Conservation (phyloP, 2,329 filamentous ascomycete genomes). For the Aspergillus sp. region DNA sequence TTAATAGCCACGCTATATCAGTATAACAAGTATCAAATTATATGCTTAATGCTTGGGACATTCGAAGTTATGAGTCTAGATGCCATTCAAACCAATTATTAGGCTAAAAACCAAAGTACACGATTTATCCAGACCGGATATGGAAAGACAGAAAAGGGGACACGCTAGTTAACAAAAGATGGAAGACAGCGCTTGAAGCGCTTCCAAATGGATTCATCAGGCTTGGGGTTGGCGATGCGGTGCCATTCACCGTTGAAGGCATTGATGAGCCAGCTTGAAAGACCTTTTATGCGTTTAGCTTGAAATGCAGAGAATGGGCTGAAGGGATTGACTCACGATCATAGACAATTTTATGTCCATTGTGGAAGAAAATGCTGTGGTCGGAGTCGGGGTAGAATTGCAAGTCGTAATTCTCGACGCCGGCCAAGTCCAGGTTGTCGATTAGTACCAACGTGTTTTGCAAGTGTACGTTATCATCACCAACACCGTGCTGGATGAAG, state of each 20-base stretch:
- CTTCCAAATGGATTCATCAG: constrained; percentile 30
- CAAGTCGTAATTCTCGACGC: constrained; percentile 90
- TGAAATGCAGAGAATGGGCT: neutral
- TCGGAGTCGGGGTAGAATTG: constrained; percentile 96
- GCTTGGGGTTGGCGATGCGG: constrained; percentile 49
- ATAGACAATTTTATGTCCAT: constrained; percentile 85
- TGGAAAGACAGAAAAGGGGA: neutral
- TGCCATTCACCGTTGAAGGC: constrained; percentile 98
- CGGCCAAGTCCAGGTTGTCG: constrained; percentile 75
- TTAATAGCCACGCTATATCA: too few relatives aligned
- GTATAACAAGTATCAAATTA: too few relatives aligned
- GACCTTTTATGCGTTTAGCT: constrained; percentile 16
- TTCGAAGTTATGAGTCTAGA: too few relatives aligned
- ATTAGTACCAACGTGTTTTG: constrained; percentile 87
- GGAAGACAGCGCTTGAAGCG: constrained; percentile 13
- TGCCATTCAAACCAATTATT: too few relatives aligned
- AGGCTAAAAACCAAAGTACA: too few relatives aligned
- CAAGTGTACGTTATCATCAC: constrained; percentile 95
- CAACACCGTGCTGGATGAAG: constrained; percentile 91
- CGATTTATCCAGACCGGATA: neutral
- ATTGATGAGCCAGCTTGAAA: constrained; percentile 83
- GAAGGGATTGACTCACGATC: constrained; percentile 61
- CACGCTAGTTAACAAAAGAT: neutral
- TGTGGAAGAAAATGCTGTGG: constrained; percentile 92
- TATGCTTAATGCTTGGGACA: too few relatives aligned